phyloP scores from a whole-genome alignment of 352 stramenopile genomes.

The Thalassiosira mediterranea region DNA sequence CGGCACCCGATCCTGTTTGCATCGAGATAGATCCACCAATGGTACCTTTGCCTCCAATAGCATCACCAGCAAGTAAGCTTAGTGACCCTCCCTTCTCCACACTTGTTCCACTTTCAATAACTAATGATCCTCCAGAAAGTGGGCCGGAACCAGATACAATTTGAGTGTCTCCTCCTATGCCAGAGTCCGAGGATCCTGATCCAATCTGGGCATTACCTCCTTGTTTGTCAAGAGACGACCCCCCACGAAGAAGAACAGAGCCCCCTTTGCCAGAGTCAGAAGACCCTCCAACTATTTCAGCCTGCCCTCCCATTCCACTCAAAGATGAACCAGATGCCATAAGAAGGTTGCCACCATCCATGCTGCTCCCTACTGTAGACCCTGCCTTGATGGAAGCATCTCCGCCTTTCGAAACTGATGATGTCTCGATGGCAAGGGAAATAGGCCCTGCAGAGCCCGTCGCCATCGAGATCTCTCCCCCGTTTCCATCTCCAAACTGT shows the following conservation, averaged over 20 bases:
- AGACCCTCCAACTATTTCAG: slow-evolving; percentile 14
- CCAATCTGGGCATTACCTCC: slow-evolving; percentile 16
- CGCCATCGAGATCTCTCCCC: slow-evolving; percentile 8
- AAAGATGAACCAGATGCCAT: slow-evolving; percentile 23
- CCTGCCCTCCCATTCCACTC: slow-evolving; percentile 13
- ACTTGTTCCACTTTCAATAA: slow-evolving; percentile 13
- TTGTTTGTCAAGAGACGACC: slow-evolving; percentile 14
- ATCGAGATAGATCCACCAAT: slow-evolving; percentile 7
- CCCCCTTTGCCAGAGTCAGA: slow-evolving; percentile 21
- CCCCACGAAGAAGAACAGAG: slow-evolving; percentile 17
- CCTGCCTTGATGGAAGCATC: slow-evolving; percentile 27
- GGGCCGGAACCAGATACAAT: slow-evolving; percentile 20
- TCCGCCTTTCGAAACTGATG: slow-evolving; percentile 21
- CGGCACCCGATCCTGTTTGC: slow-evolving; percentile 10
- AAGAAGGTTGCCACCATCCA: slow-evolving; percentile 15
- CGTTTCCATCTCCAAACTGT: slow-evolving; percentile 3
- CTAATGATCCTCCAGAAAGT: slow-evolving; percentile 8
- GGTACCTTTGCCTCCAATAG: not conserved
- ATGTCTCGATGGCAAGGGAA: slow-evolving; percentile 16
- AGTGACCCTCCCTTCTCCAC: slow-evolving; percentile 9
- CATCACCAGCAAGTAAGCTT: slow-evolving; percentile 3
- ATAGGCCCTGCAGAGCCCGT: slow-evolving; percentile 24
- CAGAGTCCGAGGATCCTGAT: slow-evolving; percentile 20
- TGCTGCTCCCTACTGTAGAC: not conserved
- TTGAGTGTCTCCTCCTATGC: slow-evolving; percentile 9